Conservation (phyloP, 2,329 filamentous ascomycete species). For the Trichoderma citrinoviride region DNA sequence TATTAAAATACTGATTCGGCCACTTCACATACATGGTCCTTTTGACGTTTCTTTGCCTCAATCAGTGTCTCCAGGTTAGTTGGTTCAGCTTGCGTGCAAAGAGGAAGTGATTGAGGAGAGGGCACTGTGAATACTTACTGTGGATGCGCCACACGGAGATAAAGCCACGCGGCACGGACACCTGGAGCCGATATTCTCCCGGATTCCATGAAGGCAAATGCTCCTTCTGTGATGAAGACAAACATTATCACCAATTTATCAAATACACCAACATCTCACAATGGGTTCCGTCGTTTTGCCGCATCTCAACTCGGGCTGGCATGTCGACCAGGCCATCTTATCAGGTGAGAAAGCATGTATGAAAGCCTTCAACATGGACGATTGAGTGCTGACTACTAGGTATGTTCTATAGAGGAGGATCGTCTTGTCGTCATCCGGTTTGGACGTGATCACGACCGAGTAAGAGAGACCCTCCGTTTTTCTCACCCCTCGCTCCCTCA, state of each 20-base stretch:
- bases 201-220: neutral
- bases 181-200: conserved; percentile 5
- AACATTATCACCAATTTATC: neutral
- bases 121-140: neutral
- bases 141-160: neutral
- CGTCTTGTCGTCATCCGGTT: conserved; percentile 92
- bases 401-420: conserved; percentile 69
- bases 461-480: conserved; percentile 25
- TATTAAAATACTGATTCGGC: no score
- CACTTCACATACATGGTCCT: no score
- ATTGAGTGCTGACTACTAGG: conserved; percentile 14
- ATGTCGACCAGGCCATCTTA: conserved; percentile 92
- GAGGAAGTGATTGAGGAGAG: no score
- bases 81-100: no score
- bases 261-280: conserved; percentile 10
- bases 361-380: neutral
- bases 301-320: conserved; percentile 89
- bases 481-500: neutral
- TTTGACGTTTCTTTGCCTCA: no score
- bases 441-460: conserved; percentile 76
- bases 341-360: conserved; percentile 21
- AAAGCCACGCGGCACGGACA: conserved; percentile 18
- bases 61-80: neutral
- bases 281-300: conserved; percentile 88
- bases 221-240: neutral